A percentile compares a stretch with the other conserved stretches of the same genome.
Evolutionary conservation across 1,284 basidiomycete genomes (phyloP).

Genomic region (Leucoagaricus sp.): DNA sequence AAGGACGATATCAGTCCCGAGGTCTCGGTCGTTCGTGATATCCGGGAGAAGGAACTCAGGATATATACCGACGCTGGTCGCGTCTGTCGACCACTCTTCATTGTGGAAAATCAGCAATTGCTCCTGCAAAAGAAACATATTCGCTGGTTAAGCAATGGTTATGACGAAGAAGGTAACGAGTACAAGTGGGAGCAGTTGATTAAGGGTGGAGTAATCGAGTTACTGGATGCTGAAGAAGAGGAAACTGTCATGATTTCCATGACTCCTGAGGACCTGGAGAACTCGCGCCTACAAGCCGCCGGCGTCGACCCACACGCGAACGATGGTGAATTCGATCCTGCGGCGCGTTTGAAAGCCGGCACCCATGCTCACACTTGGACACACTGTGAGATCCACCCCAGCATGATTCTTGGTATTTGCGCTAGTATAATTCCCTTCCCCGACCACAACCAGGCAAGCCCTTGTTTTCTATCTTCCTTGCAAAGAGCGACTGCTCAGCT

Average conservation of each 20-base stretch:
- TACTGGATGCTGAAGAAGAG: constrained; percentile 98
- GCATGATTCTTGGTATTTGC: constrained; percentile 98
- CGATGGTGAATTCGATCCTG: constrained; percentile 81
- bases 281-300: constrained; percentile 69
- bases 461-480: not conserved
- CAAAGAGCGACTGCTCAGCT: too few relatives aligned
- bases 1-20: constrained; percentile 97
- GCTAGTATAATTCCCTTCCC: constrained; percentile 99
- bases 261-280: constrained; percentile 94
- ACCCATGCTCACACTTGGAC: constrained; percentile 92
- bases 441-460: constrained; percentile 93
- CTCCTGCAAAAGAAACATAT: constrained; percentile 86
- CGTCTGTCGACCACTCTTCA: constrained; percentile 95
- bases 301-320: constrained; percentile 61
- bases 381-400: constrained; percentile 99
- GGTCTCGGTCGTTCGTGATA: constrained; percentile 96
- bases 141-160: constrained; percentile 63
- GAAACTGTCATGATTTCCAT: constrained; percentile 99
- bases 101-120: constrained; percentile 92
- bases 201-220: constrained; percentile 88
- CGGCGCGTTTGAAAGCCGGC: constrained; percentile 82
- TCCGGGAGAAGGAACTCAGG: constrained; percentile 92
- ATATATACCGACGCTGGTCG: constrained; percentile 97
- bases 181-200: constrained; percentile 89
- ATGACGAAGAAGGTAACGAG: constrained; percentile 55